Percentiles rank a stretch among this genome's conserved stretches.
These are phyloP conservation scores for Actinidia chinensis DNA, from an alignment of 179 eudicot species.

Conservation along the genomic window DNA sequence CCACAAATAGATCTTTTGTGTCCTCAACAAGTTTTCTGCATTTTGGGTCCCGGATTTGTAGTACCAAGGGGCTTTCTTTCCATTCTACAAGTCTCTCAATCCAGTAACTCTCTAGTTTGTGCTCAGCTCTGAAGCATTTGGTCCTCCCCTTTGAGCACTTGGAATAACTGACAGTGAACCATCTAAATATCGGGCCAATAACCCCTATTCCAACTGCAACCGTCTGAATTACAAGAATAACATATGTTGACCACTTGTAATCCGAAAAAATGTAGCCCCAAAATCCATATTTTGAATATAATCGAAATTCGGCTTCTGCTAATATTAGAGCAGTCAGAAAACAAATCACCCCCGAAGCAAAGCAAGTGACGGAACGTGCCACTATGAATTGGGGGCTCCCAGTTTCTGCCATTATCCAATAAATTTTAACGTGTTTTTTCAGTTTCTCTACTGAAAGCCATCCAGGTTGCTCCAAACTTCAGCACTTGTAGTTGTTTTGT, in stretches of 20 bases:
- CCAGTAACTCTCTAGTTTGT: constrained; percentile 32
- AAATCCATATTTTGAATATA: too few species aligned
- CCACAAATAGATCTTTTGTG: background rate
- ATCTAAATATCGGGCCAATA: constrained; percentile 26
- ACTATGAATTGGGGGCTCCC: constrained; percentile 25
- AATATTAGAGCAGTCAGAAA: background rate
- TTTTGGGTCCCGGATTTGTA: too few species aligned
- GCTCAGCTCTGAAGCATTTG: background rate
- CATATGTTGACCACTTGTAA: constrained; percentile 31
- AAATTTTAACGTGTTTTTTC: constrained; percentile 5
- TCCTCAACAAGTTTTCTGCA: background rate
- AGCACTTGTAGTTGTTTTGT: background rate
- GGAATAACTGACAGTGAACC: constrained; percentile 19
- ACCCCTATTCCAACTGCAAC: constrained; percentile 27
- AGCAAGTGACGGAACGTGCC: constrained; percentile 14
- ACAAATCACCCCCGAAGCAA: constrained; percentile 8
- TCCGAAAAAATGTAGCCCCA: background rate
- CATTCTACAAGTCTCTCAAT: constrained; percentile 18
- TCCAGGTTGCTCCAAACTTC: background rate
- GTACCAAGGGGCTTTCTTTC: background rate
- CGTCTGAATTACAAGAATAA: constrained; percentile 21
- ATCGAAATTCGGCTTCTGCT: background rate
- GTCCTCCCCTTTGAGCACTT: background rate
- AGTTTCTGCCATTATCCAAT: constrained; percentile 26
- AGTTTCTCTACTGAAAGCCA: background rate